phyloP scores from a whole-genome alignment of 306 rosid genomes.

The Lathyrus oleraceus region DNA sequence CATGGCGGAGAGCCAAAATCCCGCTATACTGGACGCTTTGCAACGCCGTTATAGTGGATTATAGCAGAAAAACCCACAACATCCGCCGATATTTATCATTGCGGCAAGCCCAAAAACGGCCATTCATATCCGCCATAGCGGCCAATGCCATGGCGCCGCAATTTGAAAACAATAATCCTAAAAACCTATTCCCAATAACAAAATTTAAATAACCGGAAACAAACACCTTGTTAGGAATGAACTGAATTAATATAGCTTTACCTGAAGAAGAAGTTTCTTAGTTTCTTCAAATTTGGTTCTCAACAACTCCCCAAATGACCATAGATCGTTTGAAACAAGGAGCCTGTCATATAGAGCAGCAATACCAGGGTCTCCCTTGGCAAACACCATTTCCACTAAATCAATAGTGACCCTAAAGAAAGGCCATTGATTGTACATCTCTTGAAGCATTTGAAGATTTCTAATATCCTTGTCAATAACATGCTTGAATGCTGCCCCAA shows the following conservation, averaged over 20 bases:
- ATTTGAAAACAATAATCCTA: too few species aligned
- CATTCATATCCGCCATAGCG: too few species aligned
- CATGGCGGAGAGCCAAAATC: too few species aligned
- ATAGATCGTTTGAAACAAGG: slow-evolving; percentile 80
- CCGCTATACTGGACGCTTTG: too few species aligned
- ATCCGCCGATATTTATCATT: too few species aligned
- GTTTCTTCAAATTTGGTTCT: slow-evolving; percentile 79
- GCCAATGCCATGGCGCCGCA: too few species aligned
- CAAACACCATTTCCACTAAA: slow-evolving; percentile 98
- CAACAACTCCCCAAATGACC: slow-evolving; percentile 75
- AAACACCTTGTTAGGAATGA: background rate
- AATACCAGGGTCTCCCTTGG: slow-evolving; percentile 92
- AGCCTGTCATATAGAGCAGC: slow-evolving; percentile 81
- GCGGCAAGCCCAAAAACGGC: too few species aligned
- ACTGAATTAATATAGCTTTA: slow-evolving; percentile 34
- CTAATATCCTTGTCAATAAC: slow-evolving; percentile 62
- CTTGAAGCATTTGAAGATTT: slow-evolving; percentile 78
- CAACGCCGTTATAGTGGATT: too few species aligned
- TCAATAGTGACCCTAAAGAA: slow-evolving; percentile 96
- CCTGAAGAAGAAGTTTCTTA: slow-evolving; percentile 75
- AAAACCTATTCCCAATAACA: background rate
- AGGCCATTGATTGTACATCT: slow-evolving; percentile 95
- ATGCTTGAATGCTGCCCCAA: slow-evolving; percentile 74
- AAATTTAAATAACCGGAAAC: background rate
- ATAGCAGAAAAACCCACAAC: too few species aligned